These are phyloP conservation scores for Pythium rishiriense DNA, from an alignment of 352 stramenopile genomes.

Conservation along the genomic window DNA sequence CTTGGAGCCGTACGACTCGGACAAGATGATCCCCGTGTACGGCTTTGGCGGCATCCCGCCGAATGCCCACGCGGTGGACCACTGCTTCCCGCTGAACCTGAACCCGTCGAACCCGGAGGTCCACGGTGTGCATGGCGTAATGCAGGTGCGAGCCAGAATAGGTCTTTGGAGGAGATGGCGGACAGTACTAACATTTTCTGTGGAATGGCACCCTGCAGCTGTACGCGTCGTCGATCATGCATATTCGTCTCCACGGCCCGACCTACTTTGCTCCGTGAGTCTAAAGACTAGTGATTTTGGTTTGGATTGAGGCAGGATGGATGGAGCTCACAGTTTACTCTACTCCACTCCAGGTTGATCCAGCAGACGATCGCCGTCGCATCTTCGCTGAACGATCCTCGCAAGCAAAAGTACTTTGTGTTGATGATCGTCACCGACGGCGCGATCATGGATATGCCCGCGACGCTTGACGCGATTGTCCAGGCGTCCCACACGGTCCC, in stretches of 20 bases:
- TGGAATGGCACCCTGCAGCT: slow-evolving; percentile 36
- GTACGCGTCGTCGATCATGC: slow-evolving; percentile 49
- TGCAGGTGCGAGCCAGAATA: slow-evolving; percentile 41
- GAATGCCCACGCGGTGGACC: slow-evolving; percentile 44
- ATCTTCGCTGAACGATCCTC: slow-evolving; percentile 37
- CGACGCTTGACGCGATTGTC: slow-evolving; percentile 57
- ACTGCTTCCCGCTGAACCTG: slow-evolving; percentile 82
- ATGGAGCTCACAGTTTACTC: too few relatives aligned
- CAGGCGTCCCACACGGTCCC: slow-evolving; percentile 51
- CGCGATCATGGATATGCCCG: slow-evolving; percentile 87
- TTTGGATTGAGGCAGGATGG: too few relatives aligned
- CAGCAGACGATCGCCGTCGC: slow-evolving; percentile 55
- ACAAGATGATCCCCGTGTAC: slow-evolving; percentile 77
- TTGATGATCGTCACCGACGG: slow-evolving; percentile 88
- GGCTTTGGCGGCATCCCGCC: slow-evolving; percentile 83
- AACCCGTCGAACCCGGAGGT: slow-evolving; percentile 76
- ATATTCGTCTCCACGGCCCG: slow-evolving; percentile 56
- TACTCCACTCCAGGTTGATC: slow-evolving; percentile 29
- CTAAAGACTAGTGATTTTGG: too few relatives aligned
- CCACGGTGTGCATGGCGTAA: slow-evolving; percentile 63
- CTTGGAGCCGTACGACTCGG: slow-evolving; percentile 69
- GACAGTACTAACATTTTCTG: background rate
- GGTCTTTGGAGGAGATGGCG: background rate
- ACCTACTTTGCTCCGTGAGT: slow-evolving; percentile 51
- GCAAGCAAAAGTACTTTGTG: slow-evolving; percentile 84